Percentiles rank a stretch among this genome's conserved stretches.
Conservation (phyloP, 2,329 filamentous ascomycete genomes). For the Hysterium pulicare region DNA sequence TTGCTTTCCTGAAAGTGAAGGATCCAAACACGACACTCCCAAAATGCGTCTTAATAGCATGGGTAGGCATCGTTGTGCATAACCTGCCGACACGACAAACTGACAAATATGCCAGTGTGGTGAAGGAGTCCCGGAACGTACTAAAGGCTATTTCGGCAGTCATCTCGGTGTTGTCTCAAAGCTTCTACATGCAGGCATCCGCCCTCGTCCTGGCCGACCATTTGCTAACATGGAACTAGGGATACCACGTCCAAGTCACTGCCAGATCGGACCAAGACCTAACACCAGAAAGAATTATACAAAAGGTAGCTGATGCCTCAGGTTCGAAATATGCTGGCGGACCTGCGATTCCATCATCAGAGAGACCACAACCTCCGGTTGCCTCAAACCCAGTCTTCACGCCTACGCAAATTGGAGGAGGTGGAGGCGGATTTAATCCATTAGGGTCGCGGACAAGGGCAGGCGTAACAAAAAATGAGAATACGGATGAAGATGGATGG, state of each 20-base stretch:
- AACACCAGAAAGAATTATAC: slow-evolving; percentile 80
- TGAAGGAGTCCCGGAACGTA: slow-evolving; percentile 95
- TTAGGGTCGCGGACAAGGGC: slow-evolving; percentile 63
- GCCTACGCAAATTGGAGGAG: slow-evolving; percentile 63
- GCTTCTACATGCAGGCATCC: slow-evolving; percentile 67
- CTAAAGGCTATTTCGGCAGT: slow-evolving; percentile 97
- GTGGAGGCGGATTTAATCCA: slow-evolving; percentile 61
- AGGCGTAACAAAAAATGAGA: slow-evolving; percentile 47
- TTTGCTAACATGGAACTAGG: slow-evolving; percentile 41
- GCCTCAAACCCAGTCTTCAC: slow-evolving; percentile 91
- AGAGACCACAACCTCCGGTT: slow-evolving; percentile 64
- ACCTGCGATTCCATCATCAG: slow-evolving; percentile 52
- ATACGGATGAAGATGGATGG: slow-evolving; percentile 85
- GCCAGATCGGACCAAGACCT: slow-evolving; percentile 88
- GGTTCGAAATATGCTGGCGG: slow-evolving; percentile 87
- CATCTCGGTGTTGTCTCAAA: slow-evolving; percentile 87
- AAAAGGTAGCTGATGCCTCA: slow-evolving; percentile 92
- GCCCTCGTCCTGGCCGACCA: neutral
- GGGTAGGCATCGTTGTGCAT: slow-evolving; percentile 49
- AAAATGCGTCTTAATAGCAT: slow-evolving; percentile 90
- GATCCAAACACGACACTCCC: slow-evolving; percentile 87
- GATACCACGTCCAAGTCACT: slow-evolving; percentile 96
- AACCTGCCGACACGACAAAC: slow-evolving; percentile 6
- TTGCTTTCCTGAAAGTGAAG: slow-evolving; percentile 94
- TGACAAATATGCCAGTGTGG: slow-evolving; percentile 60